Evolutionary conservation across 78 protist genomes (phyloP), one percentile per base, ranked within the genome.

Genomic region (Dictyostelium capitatum): DNA sequence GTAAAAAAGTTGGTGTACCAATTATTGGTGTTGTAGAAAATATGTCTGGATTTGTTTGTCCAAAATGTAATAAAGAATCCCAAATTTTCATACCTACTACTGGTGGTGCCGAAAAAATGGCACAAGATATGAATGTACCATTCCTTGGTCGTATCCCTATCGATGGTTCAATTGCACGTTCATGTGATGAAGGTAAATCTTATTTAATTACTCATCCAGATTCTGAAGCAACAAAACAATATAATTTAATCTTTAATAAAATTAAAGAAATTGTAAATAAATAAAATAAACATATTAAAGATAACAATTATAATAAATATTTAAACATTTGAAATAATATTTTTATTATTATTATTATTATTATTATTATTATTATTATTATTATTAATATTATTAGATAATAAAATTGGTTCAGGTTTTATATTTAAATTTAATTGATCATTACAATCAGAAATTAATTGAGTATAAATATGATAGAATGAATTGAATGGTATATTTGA

Each of bases 21-120:
- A 82, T 99, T 23, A 72, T 99, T n/a, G 99, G 99, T 72, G 96
- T 99, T 1, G 99, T 99, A 2, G 99, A 99, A 75, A 99, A 99
- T 96, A 99, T 99, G 99, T 79, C 95, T 74, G 99, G 99, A 12
- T 99, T 98, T n/a, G 98, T 98, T 59, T 99, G 99, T 94, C 99
- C 99, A 20, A 77, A 90, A 64, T 99, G 99, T 95, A 6, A 8
- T 51, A 94, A 82, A 80, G 91, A 94, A 78, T 83, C 96, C 12
- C 72, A 82, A 51, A 94, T 94, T 51, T 94, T 94, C 89, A 72
- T 89, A 14, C 90, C 90, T 62, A 94, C 96, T 20, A 79, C 79
- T 83, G 96, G 96, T 19, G 96, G 96, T 19, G 96, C 96, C 1
- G 89, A 70, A 65, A 43, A 47, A 46, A 82, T 94, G 94, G 37